Evolutionary conservation across 2,329 filamentous ascomycete genomes (phyloP), one percentile per base, ranked within the genome.

Genomic region (Alternaria ventricosa): DNA sequence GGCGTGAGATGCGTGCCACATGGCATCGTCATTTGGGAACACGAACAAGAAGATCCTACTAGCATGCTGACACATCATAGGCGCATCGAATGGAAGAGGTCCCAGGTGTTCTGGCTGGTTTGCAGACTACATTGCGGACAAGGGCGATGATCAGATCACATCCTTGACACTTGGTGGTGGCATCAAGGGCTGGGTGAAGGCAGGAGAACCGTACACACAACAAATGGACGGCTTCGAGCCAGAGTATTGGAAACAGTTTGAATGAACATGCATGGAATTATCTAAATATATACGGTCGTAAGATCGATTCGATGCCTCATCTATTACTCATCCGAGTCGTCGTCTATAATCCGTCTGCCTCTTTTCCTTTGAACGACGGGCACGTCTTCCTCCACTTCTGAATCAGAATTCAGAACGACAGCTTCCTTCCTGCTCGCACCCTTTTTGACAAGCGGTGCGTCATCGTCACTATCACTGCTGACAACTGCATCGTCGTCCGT

Each of bases 181-280:
- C 15, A 78, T 83, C 60, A 83, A 83, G 64, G 81, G 80, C 1
- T 83, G 82, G 82, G 80, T 84, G 9, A 82, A 80, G 61, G 78
- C 71, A 22, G 82, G 82, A 15, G 72, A 72, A 15, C 61, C 73
- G 30, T 84, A 75, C 64, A 80, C 72, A 36, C 61, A 75, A 57
- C 70, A 79, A 10, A 78, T 83, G 72, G 80, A 83, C 65, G 80
- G 79, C 23, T 83, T 77, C 60, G 73, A 79, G 47, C 69, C 76
- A 49, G 74, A 78, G 46, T 80, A 82, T 63, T 84, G 82, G 82
- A 76, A 76, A 68, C 75, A 80, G 59, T 75, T 82, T 41, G 67
- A 71, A n/a, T 69, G 56, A 63, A 41, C 23, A n/a, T 22, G 20
- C 36, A 15, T 23, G 12, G 9, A 20, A 57, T 30, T 20, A 36